Conservation (phyloP, 768 basidiomycete genomes). For the Cystoderma amianthinum region DNA sequence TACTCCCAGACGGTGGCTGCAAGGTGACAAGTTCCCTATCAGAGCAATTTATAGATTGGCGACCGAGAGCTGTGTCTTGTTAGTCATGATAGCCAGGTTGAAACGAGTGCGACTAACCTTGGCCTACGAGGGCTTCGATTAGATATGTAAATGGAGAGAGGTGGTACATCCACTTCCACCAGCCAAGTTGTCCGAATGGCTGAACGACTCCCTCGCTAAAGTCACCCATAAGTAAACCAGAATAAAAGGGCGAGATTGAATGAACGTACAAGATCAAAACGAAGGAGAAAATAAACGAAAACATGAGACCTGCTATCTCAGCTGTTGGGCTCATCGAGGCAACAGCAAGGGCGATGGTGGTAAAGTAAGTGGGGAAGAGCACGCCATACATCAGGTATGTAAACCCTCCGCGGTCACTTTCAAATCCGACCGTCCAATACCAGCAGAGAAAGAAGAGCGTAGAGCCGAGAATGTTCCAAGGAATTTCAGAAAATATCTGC, state of each 20-base stretch:
- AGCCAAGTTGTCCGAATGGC: conserved; percentile 48
- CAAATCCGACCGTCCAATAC: conserved; percentile 69
- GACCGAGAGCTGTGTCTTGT: conserved; percentile 31
- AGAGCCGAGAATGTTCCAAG: conserved; percentile 60
- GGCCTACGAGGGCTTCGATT: conserved; percentile 39
- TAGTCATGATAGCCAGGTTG: conserved; percentile 15
- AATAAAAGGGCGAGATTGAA: not conserved
- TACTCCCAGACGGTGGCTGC: conserved; percentile 43
- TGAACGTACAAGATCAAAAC: conserved; percentile 45
- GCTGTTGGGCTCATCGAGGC: conserved; percentile 50
- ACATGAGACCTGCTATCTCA: conserved; percentile 47
- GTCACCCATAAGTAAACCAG: conserved; percentile 1
- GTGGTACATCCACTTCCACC: conserved; percentile 63
- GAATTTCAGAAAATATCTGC: conserved; percentile 50
- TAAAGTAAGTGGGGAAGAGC: conserved; percentile 59
- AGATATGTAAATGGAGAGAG: conserved; percentile 46
- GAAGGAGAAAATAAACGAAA: conserved; percentile 47
- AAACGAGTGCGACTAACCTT: conserved; percentile 36
- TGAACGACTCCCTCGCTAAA: conserved; percentile 54
- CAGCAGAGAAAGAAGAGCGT: conserved; percentile 62
- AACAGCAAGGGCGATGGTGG: conserved; percentile 44
- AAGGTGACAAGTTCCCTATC: conserved; percentile 44
- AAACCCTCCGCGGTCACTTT: conserved; percentile 44
- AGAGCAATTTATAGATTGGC: conserved; percentile 38
- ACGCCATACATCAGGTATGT: conserved; percentile 51